Evolutionary conservation across 2,329 filamentous ascomycete species (phyloP), one percentile per base, ranked within the genome.

Genomic region (Trichoderma polysporum): DNA sequence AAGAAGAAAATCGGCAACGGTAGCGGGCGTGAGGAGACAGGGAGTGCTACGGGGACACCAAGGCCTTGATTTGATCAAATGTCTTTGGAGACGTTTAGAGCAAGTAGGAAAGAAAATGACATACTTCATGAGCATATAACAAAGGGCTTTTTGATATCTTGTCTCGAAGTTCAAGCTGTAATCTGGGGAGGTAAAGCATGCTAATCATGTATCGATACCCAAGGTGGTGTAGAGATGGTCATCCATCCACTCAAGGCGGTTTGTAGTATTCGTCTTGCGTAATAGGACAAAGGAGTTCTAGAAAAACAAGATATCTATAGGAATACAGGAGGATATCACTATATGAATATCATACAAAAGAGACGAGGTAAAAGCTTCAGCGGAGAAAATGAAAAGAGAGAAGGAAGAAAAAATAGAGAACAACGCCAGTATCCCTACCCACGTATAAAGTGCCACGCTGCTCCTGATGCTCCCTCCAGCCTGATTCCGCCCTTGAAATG

Each of bases 1-100:
- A 93, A 90, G 85, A 92, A 89, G 82, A 87, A 84, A 75, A 79
- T 83, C 31, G 76, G 82, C 57, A 86, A 87, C 53, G 86, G 86
- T 3, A 77, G 78, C 41, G 78, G 79, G 2, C 75, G 82, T n/a
- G 84, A 86, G 71, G 85, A 86, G 61, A 88, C 85, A 1, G 85
- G 83, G 3, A 88, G 87, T 70, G 84, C 85, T 0, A 83, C 85
- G 1, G 88, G 85, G 1, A 90, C 88, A 1, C 88, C 89, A 1
- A 83, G 81, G 22, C 77, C 76, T 17, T 78, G 66, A 74, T 29
- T 17, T 17, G 8, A 13, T n/a, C 8, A 19, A 17, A 15, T 9
- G 9, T 25, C n/a, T 17, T 15, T 60, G n/a, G n/a, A 37, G 9
- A 54, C n/a, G 5, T 9, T 29, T 19, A 9, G 13, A 17, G 22